phyloP scores from a whole-genome alignment of 2,329 filamentous ascomycete genomes.

The Ascochyta pisi region DNA sequence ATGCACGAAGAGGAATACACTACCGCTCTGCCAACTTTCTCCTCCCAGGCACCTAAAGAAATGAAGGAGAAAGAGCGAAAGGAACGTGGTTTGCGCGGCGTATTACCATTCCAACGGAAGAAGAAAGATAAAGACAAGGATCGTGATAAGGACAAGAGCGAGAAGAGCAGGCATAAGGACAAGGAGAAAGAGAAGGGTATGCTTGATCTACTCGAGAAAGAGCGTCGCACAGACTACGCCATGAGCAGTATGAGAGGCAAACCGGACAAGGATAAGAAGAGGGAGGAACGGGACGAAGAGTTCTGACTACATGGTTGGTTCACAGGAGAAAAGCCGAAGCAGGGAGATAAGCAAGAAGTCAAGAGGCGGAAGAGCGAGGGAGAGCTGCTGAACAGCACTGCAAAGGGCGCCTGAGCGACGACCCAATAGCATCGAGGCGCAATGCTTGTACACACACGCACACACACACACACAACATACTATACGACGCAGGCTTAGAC shows the following conservation, averaged over 20 bases:
- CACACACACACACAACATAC: neutral
- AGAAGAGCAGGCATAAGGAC: slow-evolving; percentile 24
- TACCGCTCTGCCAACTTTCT: slow-evolving; percentile 47
- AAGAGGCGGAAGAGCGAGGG: slow-evolving; percentile 41
- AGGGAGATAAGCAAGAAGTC: slow-evolving; percentile 26
- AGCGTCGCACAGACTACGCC: slow-evolving; percentile 13
- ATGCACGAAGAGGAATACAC: slow-evolving; percentile 47
- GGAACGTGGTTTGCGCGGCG: slow-evolving; percentile 49
- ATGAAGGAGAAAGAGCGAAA: slow-evolving; percentile 48
- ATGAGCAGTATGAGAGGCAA: slow-evolving; percentile 18
- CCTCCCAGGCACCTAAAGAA: slow-evolving; percentile 36
- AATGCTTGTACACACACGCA: too few relatives aligned
- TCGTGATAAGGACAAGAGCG: slow-evolving; percentile 26
- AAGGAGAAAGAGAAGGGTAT: slow-evolving; percentile 29
- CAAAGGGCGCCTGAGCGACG: neutral
- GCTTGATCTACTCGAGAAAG: slow-evolving; percentile 14
- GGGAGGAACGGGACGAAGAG: slow-evolving; percentile 34
- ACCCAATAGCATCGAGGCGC: too few relatives aligned
- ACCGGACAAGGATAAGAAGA: slow-evolving; percentile 24
- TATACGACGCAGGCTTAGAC: neutral
- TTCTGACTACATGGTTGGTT: slow-evolving; percentile 50
- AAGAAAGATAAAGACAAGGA: slow-evolving; percentile 40
- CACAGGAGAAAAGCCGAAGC: slow-evolving; percentile 29
- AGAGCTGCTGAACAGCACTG: slow-evolving; percentile 29
- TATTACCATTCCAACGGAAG: slow-evolving; percentile 48